phyloP scores from a whole-genome alignment of 352 stramenopile genomes.

The Globisporangium solare region DNA sequence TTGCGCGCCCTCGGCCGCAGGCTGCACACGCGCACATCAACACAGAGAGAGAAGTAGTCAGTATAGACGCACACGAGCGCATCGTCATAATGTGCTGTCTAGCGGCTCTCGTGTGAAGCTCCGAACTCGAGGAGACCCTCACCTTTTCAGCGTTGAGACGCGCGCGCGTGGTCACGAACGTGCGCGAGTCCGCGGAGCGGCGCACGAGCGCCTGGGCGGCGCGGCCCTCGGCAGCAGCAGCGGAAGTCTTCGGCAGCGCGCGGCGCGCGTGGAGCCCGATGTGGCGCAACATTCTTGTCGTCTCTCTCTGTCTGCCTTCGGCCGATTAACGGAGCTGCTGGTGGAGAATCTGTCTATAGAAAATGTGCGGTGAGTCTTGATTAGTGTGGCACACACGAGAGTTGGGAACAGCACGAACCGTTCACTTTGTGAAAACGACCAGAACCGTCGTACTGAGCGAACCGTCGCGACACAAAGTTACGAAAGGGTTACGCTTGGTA shows the following conservation, averaged over 20 bases:
- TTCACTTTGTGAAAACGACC: too few relatives aligned
- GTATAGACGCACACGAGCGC: not conserved
- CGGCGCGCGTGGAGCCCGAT: slow-evolving; percentile 18
- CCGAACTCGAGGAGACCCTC: not conserved
- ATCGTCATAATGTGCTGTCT: too few relatives aligned
- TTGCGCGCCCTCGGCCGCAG: slow-evolving; percentile 26
- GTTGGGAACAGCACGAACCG: too few relatives aligned
- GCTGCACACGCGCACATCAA: slow-evolving; percentile 14
- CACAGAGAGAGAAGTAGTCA: not conserved
- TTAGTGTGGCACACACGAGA: too few relatives aligned
- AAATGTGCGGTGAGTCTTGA: not conserved
- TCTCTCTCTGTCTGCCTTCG: slow-evolving; percentile 1
- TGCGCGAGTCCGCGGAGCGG: slow-evolving; percentile 18
- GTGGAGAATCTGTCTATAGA: slow-evolving; percentile 3
- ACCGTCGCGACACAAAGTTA: too few relatives aligned
- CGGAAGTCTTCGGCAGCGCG: slow-evolving; percentile 19
- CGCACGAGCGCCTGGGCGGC: slow-evolving; percentile 20
- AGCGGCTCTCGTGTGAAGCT: too few relatives aligned
- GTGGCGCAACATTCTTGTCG: slow-evolving; percentile 28
- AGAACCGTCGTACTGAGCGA: too few relatives aligned
- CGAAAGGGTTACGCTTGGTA: too few relatives aligned
- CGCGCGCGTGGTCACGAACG: slow-evolving; percentile 41
- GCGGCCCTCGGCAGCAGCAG: slow-evolving; percentile 18
- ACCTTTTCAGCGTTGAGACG: slow-evolving; percentile 62
- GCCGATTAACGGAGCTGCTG: slow-evolving; percentile 2